Conservation (phyloP, 2,329 filamentous ascomycete genomes). For the Penicillium sp. region DNA sequence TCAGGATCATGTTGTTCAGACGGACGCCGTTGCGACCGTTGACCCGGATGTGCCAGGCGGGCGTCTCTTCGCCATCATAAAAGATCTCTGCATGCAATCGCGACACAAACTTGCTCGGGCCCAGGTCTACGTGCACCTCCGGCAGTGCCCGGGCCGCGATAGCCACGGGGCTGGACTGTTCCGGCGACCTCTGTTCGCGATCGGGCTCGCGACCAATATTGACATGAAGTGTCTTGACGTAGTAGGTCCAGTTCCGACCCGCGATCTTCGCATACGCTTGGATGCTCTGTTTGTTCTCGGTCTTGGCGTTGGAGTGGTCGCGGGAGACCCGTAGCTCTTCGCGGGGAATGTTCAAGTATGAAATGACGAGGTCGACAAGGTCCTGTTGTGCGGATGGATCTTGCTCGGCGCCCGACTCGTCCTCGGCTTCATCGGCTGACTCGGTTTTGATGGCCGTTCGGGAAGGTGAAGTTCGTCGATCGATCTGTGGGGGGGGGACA, state of each 20-base stretch:
- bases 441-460: conserved; percentile 32
- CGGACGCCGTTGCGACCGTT: conserved; percentile 89
- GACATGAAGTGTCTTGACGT: conserved; percentile 44
- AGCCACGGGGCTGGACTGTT: conserved; percentile 43
- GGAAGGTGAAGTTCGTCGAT: conserved; percentile 29
- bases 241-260: conserved; percentile 48
- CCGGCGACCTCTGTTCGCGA: conserved; percentile 37
- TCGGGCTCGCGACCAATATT: conserved; percentile 47
- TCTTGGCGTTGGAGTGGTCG: conserved; percentile 43
- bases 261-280: conserved; percentile 48
- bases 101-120: conserved; percentile 75
- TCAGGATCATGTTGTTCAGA: conserved; percentile 67
- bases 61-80: conserved; percentile 59
- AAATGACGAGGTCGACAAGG: conserved; percentile 44
- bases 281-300: conserved; percentile 42
- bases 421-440: conserved; percentile 37
- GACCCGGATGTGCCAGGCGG: conserved; percentile 74
- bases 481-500: conserved; percentile 24
- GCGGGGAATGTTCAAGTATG: conserved; percentile 39
- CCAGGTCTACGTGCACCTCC: conserved; percentile 77
- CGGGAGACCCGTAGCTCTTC: conserved; percentile 41
- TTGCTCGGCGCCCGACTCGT: conserved; percentile 38
- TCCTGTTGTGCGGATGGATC: conserved; percentile 40
- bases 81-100: conserved; percentile 69
- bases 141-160: conserved; percentile 41